Evolutionary conservation across 495 filamentous ascomycete species (phyloP).

Genomic region (Lophiotrema nucula): DNA sequence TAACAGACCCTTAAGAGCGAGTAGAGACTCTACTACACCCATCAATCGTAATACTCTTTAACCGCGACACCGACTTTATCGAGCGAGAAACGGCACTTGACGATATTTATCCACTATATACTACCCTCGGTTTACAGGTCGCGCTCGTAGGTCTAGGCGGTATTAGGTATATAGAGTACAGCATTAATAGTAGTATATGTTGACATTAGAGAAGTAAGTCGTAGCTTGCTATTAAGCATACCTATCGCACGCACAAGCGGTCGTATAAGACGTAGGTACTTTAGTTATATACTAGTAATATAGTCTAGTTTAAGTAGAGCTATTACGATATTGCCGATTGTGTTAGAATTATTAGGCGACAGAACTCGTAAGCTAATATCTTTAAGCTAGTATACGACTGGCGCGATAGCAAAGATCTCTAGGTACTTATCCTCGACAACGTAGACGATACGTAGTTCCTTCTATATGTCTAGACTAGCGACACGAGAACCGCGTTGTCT

Average conservation of each 20-base stretch:
- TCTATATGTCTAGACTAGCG: not conserved
- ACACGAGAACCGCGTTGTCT: too few species aligned
- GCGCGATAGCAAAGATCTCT: conserved; percentile 40
- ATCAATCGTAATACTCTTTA: conserved; percentile 37
- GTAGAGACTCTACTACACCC: conserved; percentile 16
- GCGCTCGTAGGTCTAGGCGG: conserved; percentile 43
- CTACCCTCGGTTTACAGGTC: conserved; percentile 29
- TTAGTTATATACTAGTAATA: conserved; percentile 36
- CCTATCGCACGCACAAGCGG: conserved; percentile 40
- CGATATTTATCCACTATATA: conserved; percentile 38
- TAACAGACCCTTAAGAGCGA: conserved; percentile 3
- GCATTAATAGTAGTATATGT: not conserved
- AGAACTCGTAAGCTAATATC: conserved; percentile 40
- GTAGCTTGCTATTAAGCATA: conserved; percentile 53
- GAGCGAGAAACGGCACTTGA: conserved; percentile 42
- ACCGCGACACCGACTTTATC: conserved; percentile 44
- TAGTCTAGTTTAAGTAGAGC: conserved; percentile 32
- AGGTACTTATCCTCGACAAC: conserved; percentile 55
- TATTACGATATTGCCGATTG: conserved; percentile 33
- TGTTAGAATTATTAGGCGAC: conserved; percentile 24
- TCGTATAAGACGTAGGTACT: conserved; percentile 33
- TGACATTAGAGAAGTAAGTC: conserved; percentile 45
- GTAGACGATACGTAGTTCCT: conserved; percentile 50
- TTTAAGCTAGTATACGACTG: conserved; percentile 42
- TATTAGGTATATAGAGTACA: conserved; percentile 44